phyloP scores from a whole-genome alignment of 2,329 filamentous ascomycete species.

The Metarhizium brunneum region DNA sequence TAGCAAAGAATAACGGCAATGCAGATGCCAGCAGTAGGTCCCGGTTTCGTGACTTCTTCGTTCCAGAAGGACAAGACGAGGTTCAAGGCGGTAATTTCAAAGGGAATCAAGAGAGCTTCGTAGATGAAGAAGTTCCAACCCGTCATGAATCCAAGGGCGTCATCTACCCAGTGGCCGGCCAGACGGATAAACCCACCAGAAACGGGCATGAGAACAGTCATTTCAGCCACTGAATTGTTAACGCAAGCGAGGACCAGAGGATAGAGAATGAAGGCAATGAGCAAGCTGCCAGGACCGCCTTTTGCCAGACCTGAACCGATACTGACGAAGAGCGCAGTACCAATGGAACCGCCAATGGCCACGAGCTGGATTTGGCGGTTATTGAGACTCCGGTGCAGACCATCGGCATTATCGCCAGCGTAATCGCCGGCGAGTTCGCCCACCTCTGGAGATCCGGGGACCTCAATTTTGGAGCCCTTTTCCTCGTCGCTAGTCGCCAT shows the following conservation, averaged over 20 bases:
- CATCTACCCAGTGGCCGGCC: slow-evolving; percentile 56
- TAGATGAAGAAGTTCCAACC: slow-evolving; percentile 38
- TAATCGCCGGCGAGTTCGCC: slow-evolving; percentile 14
- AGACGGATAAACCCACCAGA: slow-evolving; percentile 55
- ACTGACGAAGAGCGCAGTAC: slow-evolving; percentile 50
- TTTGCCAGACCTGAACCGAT: slow-evolving; percentile 45
- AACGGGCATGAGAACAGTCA: slow-evolving; percentile 54
- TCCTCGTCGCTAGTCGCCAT: slow-evolving; percentile 17
- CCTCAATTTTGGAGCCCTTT: slow-evolving; percentile 17
- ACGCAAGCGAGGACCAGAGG: slow-evolving; percentile 46
- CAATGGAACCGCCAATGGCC: slow-evolving; percentile 48
- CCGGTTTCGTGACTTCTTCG: slow-evolving; percentile 43
- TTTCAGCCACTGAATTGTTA: slow-evolving; percentile 58
- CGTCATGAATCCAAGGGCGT: slow-evolving; percentile 49
- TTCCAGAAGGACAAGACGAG: slow-evolving; percentile 32
- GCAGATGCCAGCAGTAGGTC: slow-evolving; percentile 57
- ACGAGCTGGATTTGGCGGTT: slow-evolving; percentile 51
- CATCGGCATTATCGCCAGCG: slow-evolving; percentile 23
- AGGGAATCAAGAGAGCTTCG: slow-evolving; percentile 32
- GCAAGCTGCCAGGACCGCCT: slow-evolving; percentile 38
- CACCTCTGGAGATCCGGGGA: slow-evolving; percentile 17
- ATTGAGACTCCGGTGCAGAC: slow-evolving; percentile 37
- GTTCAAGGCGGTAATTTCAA: slow-evolving; percentile 33
- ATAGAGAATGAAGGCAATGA: slow-evolving; percentile 51
- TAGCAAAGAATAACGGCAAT: slow-evolving; percentile 45